Conservation (phyloP, 2,329 filamentous ascomycete genomes). For the Monilinia vaccinii-corymbosi region DNA sequence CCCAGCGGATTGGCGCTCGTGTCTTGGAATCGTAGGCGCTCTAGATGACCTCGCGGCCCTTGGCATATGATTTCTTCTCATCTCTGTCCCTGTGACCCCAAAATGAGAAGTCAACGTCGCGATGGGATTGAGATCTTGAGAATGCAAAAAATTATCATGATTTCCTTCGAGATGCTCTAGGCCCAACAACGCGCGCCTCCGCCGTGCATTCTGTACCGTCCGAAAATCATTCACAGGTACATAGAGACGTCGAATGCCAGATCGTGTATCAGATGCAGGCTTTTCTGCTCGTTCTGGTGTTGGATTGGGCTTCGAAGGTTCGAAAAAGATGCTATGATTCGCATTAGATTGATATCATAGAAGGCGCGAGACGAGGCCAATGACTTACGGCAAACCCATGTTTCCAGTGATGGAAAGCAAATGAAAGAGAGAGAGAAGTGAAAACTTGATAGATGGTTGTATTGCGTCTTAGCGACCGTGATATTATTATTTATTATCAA, state of each 20-base stretch:
- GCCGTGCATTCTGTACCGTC: too few species aligned
- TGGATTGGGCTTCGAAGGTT: conserved; percentile 24
- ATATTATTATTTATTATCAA: conserved; percentile 10
- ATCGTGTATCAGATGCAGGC: conserved; percentile 22
- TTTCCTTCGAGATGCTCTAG: not conserved
- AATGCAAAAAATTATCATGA: not conserved
- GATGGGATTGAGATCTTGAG: not conserved
- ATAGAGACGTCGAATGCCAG: conserved; percentile 24
- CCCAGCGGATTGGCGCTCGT: conserved; percentile 7
- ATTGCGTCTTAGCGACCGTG: conserved; percentile 14
- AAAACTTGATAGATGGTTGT: not conserved
- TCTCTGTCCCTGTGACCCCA: not conserved
- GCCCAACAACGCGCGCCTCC: not conserved
- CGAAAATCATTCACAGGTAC: not conserved
- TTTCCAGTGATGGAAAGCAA: conserved; percentile 9
- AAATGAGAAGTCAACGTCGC: not conserved
- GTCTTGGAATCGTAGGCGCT: too few species aligned
- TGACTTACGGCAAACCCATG: conserved; percentile 30
- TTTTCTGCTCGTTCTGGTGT: conserved; percentile 25
- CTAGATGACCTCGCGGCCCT: not conserved
- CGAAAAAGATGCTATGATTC: conserved; percentile 26
- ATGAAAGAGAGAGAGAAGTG: not conserved
- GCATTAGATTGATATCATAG: conserved; percentile 15
- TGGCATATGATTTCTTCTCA: not conserved
- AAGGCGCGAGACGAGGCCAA: conserved; percentile 11